Conservation (phyloP, 2,329 filamentous ascomycete species). For the Pestalotiopsis sp. region DNA sequence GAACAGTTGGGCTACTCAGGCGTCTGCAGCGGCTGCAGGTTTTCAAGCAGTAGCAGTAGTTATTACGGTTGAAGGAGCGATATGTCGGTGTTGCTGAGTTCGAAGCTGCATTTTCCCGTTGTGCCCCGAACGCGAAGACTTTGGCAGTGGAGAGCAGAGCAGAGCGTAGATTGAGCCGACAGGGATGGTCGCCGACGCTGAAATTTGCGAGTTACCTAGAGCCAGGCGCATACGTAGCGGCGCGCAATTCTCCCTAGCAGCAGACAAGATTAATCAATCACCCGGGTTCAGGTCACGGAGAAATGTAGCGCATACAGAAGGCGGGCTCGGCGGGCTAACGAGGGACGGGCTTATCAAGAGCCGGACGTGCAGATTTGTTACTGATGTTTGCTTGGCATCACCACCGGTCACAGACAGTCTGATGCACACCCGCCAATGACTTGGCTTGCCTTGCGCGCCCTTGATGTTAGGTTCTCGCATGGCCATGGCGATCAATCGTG, state of each 20-base stretch:
- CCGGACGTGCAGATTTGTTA: background rate
- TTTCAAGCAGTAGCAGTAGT: background rate
- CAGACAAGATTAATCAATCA: background rate
- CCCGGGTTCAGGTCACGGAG: background rate
- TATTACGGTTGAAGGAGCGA: background rate
- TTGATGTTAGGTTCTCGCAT: background rate
- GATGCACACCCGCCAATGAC: background rate
- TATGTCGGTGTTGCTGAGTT: background rate
- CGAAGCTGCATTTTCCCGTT: background rate
- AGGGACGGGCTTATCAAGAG: background rate
- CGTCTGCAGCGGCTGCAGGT: background rate
- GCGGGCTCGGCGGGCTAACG: background rate
- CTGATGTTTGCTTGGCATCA: background rate
- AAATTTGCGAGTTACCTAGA: background rate
- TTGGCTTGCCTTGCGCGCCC: background rate
- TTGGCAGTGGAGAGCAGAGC: constrained; percentile 1
- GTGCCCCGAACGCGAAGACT: constrained; percentile 1
- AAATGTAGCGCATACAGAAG: background rate
- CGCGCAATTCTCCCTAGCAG: background rate
- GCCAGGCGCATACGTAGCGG: background rate
- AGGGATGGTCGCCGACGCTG: background rate
- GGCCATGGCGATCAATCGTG: background rate
- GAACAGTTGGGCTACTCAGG: background rate
- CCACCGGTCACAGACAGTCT: background rate
- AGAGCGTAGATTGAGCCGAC: background rate